Base-by-base conservation (phyloP, 1,139 yeast genomes). In the Kodamaea ohmeri region DNA sequence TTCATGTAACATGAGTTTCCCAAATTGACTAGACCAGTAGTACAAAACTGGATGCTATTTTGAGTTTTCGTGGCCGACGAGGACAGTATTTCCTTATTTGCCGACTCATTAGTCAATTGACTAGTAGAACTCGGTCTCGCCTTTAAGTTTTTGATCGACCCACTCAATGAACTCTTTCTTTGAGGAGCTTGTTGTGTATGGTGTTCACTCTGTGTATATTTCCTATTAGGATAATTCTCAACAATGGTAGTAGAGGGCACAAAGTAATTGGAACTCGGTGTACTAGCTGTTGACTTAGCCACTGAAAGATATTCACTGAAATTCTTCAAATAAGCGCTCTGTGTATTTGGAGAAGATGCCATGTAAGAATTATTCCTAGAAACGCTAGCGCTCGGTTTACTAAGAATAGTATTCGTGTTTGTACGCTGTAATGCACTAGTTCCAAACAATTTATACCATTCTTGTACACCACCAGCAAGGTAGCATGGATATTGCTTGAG, bases 1-100 rank as follows among this genome's bases (percentile, higher is more conserved):
- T 92, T 92, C 82, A 92, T 83, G 58, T 92, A 92, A 60, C 98
- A 92, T 0, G 96, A 85, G 53, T 89, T 92, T 1, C 97, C 97
- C 46, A 86, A 70, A 54, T 92, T 92, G 36, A 73, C 73, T 25
- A 92, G 66, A 0, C 97, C 96, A 0, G 76, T 71, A 3, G 67
- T 50, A 43, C 63, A 66, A 37, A 59, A 62, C 32, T 62, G 63
- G 9, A 66, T 52, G 11, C 34, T 26, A 9, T 32, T 28, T 11
- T 20, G 14, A 19, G 26, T 13, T n/a, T n/a, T n/a, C n/a, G n/a
- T n/a, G n/a, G n/a, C n/a, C n/a, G n/a, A n/a, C n/a, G n/a, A n/a
- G n/a, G n/a, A n/a, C n/a, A n/a, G n/a, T n/a, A n/a, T n/a, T n/a
- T n/a, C n/a, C n/a, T n/a, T n/a, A n/a, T n/a, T n/a, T n/a, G n/a